Conservation (phyloP, 2,329 filamentous ascomycete species). For the Colletotrichum sidae region DNA sequence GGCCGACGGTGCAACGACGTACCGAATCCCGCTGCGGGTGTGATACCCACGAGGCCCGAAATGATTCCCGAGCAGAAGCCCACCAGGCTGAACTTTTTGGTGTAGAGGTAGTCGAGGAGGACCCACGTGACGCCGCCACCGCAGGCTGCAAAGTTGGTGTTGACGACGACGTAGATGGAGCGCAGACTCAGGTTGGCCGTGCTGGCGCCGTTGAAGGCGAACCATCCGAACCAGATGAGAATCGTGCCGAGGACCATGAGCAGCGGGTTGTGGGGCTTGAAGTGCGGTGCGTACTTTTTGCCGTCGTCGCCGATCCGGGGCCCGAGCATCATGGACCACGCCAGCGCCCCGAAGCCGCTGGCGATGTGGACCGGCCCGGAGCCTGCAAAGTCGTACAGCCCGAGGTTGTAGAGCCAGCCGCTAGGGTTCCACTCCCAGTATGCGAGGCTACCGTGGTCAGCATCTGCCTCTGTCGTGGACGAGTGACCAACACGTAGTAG, state of each 20-base stretch:
- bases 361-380: slow-evolving; percentile 74
- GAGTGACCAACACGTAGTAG: slow-evolving; percentile 57
- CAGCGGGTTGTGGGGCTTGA: slow-evolving; percentile 71
- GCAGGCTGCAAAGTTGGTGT: slow-evolving; percentile 68
- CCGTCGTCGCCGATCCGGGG: slow-evolving; percentile 63
- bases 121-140: slow-evolving; percentile 66
- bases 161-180: slow-evolving; percentile 66
- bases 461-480: neutral
- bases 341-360: slow-evolving; percentile 71
- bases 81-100: slow-evolving; percentile 61
- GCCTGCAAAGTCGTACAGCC: slow-evolving; percentile 70
- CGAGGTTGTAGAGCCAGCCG: slow-evolving; percentile 73
- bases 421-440: slow-evolving; percentile 77
- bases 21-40: slow-evolving; percentile 78
- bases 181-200: slow-evolving; percentile 64
- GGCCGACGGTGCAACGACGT: neutral
- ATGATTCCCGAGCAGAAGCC: slow-evolving; percentile 90
- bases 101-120: slow-evolving; percentile 62
- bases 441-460: slow-evolving; percentile 56
- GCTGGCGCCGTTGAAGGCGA: slow-evolving; percentile 62
- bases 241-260: slow-evolving; percentile 73
- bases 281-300: slow-evolving; percentile 45
- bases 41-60: slow-evolving; percentile 88
- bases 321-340: slow-evolving; percentile 72
- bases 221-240: slow-evolving; percentile 74